Evolutionary conservation across 176 grass and related monocot genomes (phyloP).

Genomic region (Phragmites australis): DNA sequence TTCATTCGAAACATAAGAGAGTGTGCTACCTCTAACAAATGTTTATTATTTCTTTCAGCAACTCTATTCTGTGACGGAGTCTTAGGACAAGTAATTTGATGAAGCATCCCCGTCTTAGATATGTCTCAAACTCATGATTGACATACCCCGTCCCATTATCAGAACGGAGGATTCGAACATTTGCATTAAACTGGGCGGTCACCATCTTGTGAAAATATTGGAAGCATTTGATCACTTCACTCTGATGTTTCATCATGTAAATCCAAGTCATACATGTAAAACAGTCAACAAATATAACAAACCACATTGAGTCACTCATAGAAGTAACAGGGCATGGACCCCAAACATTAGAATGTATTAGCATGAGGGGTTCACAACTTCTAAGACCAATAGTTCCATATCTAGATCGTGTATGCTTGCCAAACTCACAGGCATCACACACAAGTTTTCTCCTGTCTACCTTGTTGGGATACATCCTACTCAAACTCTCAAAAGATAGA

Average conservation of each 20-base stretch:
- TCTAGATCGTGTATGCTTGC: not conserved
- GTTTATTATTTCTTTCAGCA: no score
- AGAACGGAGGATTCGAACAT: not conserved
- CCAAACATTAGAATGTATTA: not conserved
- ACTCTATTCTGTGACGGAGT: no score
- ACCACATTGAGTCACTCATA: not conserved
- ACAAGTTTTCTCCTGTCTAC: not conserved
- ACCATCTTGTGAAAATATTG: not conserved
- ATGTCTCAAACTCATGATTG: no score
- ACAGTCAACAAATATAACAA: no score
- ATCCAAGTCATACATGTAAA: no score
- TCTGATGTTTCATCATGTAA: no score
- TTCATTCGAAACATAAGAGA: no score
- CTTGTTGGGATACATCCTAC: not conserved
- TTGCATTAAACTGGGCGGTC: not conserved
- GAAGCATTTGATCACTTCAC: not conserved
- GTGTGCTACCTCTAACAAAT: no score
- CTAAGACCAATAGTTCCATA: no score
- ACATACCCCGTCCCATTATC: no score
- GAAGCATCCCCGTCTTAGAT: no score
- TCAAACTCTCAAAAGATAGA: not conserved
- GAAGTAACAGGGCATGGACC: not conserved
- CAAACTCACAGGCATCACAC: conserved; percentile 5
- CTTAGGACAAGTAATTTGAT: no score
- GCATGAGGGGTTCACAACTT: not conserved